Evolutionary conservation across 2,329 filamentous ascomycete genomes (phyloP), one percentile per base, ranked within the genome.

Genomic region (Graphium sp.): DNA sequence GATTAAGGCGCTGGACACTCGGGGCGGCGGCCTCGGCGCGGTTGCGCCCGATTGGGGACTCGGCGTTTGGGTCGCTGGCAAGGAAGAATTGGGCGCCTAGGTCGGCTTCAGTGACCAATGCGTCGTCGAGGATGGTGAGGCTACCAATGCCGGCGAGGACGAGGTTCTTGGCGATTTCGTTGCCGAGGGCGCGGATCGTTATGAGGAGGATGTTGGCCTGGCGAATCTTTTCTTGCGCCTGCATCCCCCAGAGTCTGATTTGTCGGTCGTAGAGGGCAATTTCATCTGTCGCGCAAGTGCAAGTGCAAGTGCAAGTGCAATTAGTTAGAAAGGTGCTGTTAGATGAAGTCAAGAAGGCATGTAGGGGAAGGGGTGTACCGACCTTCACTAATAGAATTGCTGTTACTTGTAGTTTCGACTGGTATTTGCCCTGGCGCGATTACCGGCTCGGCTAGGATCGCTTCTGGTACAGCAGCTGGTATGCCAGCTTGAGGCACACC

Each of bases 251-350:
- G 18, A 98, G 73, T 30, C 89, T 78, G 44, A 98, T 94, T 50
- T 98, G 89, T 28, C 89, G 76, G 55, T 98, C 89, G 49, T 98
- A 98, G 5, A 95, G 72, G 10, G 87, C 89, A 44, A 95, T 92
- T 48, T 98, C 89, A 52, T 95, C 89, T 82, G 34, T 14, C n/a
- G n/a, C n/a, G n/a, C n/a, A n/a, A n/a, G n/a, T n/a, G n/a, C n/a
- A 15, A 15, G 10, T 7, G n/a, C n/a, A n/a, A n/a, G n/a, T n/a
- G n/a, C n/a, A 21, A 20, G 24, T 8, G 21, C 15, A 11, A 24
- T 27, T 22, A 18, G n/a, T 22, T 19, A 14, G 25, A 7, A 21
- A 15, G 28, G 14, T 22, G 22, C n/a, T 20, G 30, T 12, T 7
- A 8, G 6, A 9, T 19, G 12, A 19, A 8, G 8, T 9, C 16